Percentiles rank a stretch among this genome's conserved stretches.
phyloP scores from a whole-genome alignment of 1,139 yeast species.

The Torulaspora pretoriensis region DNA sequence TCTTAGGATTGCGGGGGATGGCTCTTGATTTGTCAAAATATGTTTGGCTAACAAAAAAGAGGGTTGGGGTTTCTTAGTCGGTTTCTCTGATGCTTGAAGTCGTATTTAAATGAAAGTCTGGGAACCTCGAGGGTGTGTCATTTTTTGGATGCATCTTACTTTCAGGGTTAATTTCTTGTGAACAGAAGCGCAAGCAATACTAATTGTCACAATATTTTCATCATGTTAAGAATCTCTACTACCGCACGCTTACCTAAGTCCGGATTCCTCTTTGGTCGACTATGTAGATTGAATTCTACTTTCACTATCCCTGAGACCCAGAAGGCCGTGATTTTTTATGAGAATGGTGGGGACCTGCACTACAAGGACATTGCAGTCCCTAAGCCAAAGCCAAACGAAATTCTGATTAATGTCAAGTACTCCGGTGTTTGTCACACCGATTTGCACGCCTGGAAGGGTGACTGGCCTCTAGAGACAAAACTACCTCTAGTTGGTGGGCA shows the following conservation, averaged over 20 bases:
- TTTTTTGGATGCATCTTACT: not conserved
- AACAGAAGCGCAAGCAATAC: not conserved
- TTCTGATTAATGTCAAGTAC: constrained; percentile 57
- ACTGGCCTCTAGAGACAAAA: constrained; percentile 59
- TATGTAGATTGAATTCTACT: constrained; percentile 40
- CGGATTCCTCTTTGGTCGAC: constrained; percentile 1
- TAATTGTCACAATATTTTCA: not conserved
- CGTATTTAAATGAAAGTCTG: not conserved
- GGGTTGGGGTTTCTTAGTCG: not conserved
- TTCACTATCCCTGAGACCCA: constrained; percentile 55
- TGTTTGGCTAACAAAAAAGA: not conserved
- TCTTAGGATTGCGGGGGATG: not conserved
- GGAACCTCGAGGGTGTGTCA: not conserved
- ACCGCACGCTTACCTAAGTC: constrained; percentile 1
- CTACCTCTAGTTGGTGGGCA: constrained; percentile 72
- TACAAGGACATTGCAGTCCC: constrained; percentile 61
- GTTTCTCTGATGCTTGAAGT: not conserved
- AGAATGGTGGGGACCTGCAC: constrained; percentile 46
- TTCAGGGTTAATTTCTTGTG: not conserved
- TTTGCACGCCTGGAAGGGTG: constrained; percentile 69
- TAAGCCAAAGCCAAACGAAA: constrained; percentile 55
- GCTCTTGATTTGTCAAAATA: not conserved
- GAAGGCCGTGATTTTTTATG: constrained; percentile 50
- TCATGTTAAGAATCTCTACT: constrained; percentile 6
- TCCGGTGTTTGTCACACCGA: constrained; percentile 72